These are phyloP conservation scores for Lipomyces chichibuensis DNA, from an alignment of 805 yeast genomes.

Conservation along the genomic window DNA sequence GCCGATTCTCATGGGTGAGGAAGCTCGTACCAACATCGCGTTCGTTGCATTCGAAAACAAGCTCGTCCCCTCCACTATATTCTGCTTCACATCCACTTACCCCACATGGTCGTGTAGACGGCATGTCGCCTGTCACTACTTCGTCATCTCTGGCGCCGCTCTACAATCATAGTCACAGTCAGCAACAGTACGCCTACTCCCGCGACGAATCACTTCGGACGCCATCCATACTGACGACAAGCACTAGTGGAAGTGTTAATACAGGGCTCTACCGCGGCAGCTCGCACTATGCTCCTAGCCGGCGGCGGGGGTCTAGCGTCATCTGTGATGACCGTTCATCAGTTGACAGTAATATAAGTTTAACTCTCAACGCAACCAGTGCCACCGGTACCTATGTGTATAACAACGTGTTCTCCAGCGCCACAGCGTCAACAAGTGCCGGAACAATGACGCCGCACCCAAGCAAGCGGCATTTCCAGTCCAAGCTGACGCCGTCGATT, in stretches of 20 bases:
- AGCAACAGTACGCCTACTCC: neutral
- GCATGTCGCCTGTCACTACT: conserved; percentile 17
- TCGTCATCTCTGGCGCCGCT: conserved; percentile 30
- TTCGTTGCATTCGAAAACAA: conserved; percentile 8
- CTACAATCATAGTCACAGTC: conserved; percentile 9
- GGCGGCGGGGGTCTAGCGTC: neutral
- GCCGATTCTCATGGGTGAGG: conserved; percentile 36
- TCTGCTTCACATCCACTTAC: neutral
- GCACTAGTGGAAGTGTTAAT: neutral
- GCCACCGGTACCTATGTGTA: conserved; percentile 13
- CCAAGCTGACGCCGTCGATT: conserved; percentile 5
- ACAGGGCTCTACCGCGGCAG: neutral
- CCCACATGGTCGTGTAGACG: neutral
- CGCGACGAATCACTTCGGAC: conserved; percentile 1
- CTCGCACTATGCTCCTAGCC: neutral
- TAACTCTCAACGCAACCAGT: neutral
- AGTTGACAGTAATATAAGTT: neutral
- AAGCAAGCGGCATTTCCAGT: conserved; percentile 3
- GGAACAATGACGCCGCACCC: neutral
- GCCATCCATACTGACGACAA: conserved; percentile 2
- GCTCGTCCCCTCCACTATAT: neutral
- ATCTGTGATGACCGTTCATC: conserved; percentile 1
- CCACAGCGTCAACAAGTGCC: conserved; percentile 1
- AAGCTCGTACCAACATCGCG: conserved; percentile 22
- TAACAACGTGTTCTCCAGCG: conserved; percentile 20